Evolutionary conservation across 768 basidiomycete species (phyloP), one percentile per base, ranked within the genome.

Genomic region (Amanita inopinata): DNA sequence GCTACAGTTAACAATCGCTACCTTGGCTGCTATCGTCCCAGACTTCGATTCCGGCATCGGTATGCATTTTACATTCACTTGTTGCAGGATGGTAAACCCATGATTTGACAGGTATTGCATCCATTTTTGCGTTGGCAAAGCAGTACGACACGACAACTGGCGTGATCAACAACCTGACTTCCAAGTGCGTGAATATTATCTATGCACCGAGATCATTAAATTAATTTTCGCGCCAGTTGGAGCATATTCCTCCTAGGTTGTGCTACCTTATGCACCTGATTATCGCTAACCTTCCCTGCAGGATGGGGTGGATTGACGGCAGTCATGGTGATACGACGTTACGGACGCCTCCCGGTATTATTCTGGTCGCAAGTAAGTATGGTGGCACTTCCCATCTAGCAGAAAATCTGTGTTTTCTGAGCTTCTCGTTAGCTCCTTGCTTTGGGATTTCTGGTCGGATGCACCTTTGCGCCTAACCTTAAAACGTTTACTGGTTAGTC

Each of bases 281-380:
- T 33, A 19, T 2, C 33, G 33, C 4, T 15, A 27, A 33, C 22
- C 19, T 9, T 33, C 4, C 34, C 5, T 15, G 33, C 52, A 72
- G 78, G 78, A 15, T 74, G 72, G 67, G 77, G 79, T 31, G 74
- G 75, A 14, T 46, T 79, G n/a, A 63, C 74, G 47, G 71, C 71
- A n/a, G 77, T 80, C 4, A 76, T 81, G 62, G 55, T 80, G 23
- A 75, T 82, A 56, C 66, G 79, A 24, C 71, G 77, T 12, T 70
- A 60, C 41, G 82, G 82, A 5, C 73, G 82, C 33, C 66, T 85
- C 1, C 79, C 80, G 0, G 62, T 83, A 9, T 56, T 85, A 25
- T 83, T 82, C 60, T 85, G 81, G 81, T 77, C 78, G 0, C 80
- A 83, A 60, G 74, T 74, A 43, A 17, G 62, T 47, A 19, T 12